Base-by-base conservation (phyloP, 208 protist genomes). In the Trypanosoma melophagium region DNA sequence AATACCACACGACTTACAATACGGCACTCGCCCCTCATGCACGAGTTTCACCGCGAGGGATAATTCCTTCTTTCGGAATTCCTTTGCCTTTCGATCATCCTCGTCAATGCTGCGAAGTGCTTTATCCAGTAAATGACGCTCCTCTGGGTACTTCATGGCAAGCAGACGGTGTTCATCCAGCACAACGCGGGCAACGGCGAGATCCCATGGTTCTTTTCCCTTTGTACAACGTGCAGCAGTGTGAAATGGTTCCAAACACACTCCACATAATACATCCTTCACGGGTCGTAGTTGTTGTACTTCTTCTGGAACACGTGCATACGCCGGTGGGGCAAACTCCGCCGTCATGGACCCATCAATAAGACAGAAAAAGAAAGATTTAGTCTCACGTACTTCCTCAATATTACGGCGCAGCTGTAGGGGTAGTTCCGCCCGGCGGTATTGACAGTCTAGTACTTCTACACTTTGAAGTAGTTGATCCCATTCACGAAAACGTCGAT, bases 321-420 rank as follows among this genome's bases (percentile, higher is more conserved):
- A 95, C 17, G 66, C 64, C n/a, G 69, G 74, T 22, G 89, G 83
- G 55, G 78, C 86, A 64, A 81, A 95, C 50, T 69, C 63, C 25
- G 76, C 67, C 9, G 76, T 74, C 17, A 89, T 72, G 5, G 89
- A 93, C 44, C 89, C 89, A 68, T 95, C 89, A 66, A 95, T 78
- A 24, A 95, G 71, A 60, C 86, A 93, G 56, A 92, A 93, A 74
- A 91, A 90, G 73, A 93, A 95, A 31, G 86, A 93, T 47, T 71
- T 80, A 19, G 80, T 86, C 16, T 84, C 80, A 28, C 72, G 76
- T 28, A 93, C 78, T 61, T 91, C 84, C 7, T 87, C 71, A 51
- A 95, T 54, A 55, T 73, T 61, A 49, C 54, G 72, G 16, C 65
- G 69, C 21, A 74, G 24, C 25, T 9, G 24, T 38, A 47, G 31